These are phyloP conservation scores for Tetrahymena borealis DNA, from an alignment of 73 alveolate genomes.

Conservation along the genomic window DNA sequence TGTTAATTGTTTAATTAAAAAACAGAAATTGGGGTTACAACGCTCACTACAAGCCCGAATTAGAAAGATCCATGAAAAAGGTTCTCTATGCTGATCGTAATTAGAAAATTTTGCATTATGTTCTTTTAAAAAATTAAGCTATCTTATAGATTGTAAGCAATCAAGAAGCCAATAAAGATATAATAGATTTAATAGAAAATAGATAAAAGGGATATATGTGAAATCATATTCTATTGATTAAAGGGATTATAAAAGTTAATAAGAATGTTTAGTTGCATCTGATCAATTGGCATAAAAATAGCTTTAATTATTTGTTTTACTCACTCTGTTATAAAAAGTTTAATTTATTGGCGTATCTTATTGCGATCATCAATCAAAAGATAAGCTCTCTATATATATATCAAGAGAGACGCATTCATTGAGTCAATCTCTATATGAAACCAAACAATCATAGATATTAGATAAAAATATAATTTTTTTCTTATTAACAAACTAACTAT, in stretches of 20 bases:
- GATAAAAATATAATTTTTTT: neutral
- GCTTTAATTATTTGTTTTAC: no score
- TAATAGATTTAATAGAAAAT: no score
- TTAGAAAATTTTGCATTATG: no score
- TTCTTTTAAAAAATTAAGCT: neutral
- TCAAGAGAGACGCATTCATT: no score
- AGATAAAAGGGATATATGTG: no score
- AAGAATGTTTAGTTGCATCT: no score
- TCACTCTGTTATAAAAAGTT: neutral
- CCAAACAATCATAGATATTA: neutral
- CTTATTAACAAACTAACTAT: neutral
- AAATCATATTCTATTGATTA: no score
- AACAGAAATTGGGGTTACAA: slow-evolving; percentile 45
- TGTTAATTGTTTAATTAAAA: neutral
- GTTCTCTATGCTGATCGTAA: slow-evolving; percentile 14
- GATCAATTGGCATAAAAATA: no score
- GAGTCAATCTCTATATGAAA: no score
- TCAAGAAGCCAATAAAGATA: neutral
- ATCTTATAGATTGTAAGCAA: neutral
- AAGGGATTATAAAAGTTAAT: no score
- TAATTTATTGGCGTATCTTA: neutral
- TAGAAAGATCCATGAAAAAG: slow-evolving; percentile 30
- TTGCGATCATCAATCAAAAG: neutral
- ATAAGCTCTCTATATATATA: neutral
- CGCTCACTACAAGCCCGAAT: slow-evolving; percentile 39